phyloP scores from a whole-genome alignment of 352 stramenopile species.

The Phytopythium kandeliae region DNA sequence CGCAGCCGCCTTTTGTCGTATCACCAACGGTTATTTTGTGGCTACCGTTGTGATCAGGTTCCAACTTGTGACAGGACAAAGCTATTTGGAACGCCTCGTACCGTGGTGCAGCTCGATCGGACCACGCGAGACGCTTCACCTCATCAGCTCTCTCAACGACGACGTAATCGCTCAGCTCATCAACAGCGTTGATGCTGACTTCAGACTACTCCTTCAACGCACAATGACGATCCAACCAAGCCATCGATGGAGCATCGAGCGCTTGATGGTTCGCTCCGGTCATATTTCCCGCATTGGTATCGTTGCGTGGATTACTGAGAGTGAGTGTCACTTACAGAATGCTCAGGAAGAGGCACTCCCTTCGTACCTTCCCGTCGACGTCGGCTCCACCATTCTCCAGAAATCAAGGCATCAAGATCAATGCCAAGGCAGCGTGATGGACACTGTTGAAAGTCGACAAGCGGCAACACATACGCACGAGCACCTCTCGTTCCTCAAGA shows the following conservation, averaged over 20 bases:
- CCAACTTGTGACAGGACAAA: constrained; percentile 35
- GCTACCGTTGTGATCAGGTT: constrained; percentile 21
- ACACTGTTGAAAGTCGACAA: constrained; percentile 21
- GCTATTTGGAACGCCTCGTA: constrained; percentile 33
- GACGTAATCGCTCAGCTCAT: constrained; percentile 33
- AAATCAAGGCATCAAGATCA: constrained; percentile 18
- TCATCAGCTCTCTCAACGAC: constrained; percentile 55
- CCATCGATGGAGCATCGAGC: constrained; percentile 46
- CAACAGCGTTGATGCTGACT: constrained; percentile 16
- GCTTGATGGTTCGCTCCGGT: constrained; percentile 22
- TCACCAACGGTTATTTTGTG: not conserved
- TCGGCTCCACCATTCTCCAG: constrained; percentile 14
- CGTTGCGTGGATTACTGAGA: no score
- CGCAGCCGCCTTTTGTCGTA: not conserved
- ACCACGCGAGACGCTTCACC: constrained; percentile 33
- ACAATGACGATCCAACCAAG: constrained; percentile 37
- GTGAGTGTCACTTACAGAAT: not conserved
- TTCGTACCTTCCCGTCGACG: constrained; percentile 2
- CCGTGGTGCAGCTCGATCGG: constrained; percentile 37
- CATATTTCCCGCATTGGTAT: not conserved
- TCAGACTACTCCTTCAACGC: constrained; percentile 35
- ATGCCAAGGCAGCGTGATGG: constrained; percentile 21
- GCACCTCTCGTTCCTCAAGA: constrained; percentile 58
- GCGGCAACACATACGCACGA: constrained; percentile 45
- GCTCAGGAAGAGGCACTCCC: not conserved